Conservation (phyloP, 805 yeast species). For the Saturnispora sanitii region DNA sequence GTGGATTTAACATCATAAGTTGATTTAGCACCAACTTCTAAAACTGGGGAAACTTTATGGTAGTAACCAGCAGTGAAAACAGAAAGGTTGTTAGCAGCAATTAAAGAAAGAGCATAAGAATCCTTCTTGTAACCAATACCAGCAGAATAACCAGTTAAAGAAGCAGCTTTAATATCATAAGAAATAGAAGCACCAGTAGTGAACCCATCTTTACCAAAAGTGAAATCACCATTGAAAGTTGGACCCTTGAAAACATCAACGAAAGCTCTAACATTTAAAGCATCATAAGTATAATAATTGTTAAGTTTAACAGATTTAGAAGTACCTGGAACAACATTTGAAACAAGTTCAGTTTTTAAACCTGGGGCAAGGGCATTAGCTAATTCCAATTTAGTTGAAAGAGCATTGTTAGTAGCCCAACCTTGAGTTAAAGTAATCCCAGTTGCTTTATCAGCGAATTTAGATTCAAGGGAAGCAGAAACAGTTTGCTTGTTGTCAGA, state of each 20-base stretch:
- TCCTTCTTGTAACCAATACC: conserved; percentile 90
- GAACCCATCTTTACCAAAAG: conserved; percentile 93
- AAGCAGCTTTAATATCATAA: conserved; percentile 88
- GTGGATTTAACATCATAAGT: conserved; percentile 78
- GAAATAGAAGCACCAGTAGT: conserved; percentile 96
- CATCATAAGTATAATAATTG: conserved; percentile 84
- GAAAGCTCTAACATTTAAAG: conserved; percentile 88
- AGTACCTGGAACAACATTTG: conserved; percentile 78
- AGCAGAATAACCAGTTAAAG: conserved; percentile 87
- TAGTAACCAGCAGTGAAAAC: conserved; percentile 92
- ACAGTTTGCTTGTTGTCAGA: conserved; percentile 54
- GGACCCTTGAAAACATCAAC: conserved; percentile 95
- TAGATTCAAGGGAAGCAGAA: conserved; percentile 83
- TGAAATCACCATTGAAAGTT: conserved; percentile 86
- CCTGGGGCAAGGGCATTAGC: conserved; percentile 91
- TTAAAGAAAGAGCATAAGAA: conserved; percentile 74
- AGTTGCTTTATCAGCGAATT: conserved; percentile 83
- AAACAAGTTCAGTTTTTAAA: conserved; percentile 82
- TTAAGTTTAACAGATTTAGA: conserved; percentile 83
- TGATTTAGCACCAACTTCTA: conserved; percentile 98
- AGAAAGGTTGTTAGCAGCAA: conserved; percentile 77
- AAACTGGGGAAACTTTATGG: conserved; percentile 85
- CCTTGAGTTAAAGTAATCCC: conserved; percentile 95
- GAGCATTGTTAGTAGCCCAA: conserved; percentile 89
- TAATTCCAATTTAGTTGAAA: conserved; percentile 89